These are phyloP conservation scores for Skeletonema marinoi DNA, from an alignment of 108 stramenopile species.

Conservation along the genomic window DNA sequence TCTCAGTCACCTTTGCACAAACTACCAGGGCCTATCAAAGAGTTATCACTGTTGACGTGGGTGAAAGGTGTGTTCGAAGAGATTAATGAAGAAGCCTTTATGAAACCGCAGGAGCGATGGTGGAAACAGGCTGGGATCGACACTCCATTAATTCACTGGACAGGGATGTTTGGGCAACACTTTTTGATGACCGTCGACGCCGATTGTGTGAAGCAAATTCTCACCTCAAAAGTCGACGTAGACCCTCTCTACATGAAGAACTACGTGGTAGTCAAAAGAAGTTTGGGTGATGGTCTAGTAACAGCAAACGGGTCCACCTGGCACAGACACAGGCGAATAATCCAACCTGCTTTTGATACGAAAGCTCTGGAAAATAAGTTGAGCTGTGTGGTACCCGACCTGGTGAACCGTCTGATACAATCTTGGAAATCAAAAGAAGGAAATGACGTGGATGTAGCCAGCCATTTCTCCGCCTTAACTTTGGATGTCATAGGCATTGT, in stretches of 20 bases:
- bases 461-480: conserved; percentile 57
- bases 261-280: conserved; percentile 13
- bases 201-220: conserved; percentile 47
- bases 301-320: conserved; percentile 61
- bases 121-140: conserved; percentile 56
- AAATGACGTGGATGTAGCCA: conserved; percentile 54
- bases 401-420: conserved; percentile 28
- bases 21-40: conserved; percentile 22
- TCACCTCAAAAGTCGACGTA: conserved; percentile 35
- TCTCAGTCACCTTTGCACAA: neutral
- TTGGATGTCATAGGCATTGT: conserved; percentile 66
- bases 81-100: conserved; percentile 46
- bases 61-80: conserved; percentile 35
- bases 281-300: conserved; percentile 59
- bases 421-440: conserved; percentile 50
- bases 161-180: conserved; percentile 38
- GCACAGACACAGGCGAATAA: conserved; percentile 64
- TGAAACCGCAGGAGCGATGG: conserved; percentile 58
- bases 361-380: neutral
- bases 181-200: conserved; percentile 48
- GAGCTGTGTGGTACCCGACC: conserved; percentile 29
- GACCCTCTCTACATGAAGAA: conserved; percentile 46
- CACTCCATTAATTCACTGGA: conserved; percentile 52
- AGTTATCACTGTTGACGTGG: conserved; percentile 16
- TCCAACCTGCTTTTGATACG: conserved; percentile 60